Evolutionary conservation across 108 stramenopile species (phyloP), one percentile per base, ranked within the genome.

Genomic region (Bacterosira constricta): DNA sequence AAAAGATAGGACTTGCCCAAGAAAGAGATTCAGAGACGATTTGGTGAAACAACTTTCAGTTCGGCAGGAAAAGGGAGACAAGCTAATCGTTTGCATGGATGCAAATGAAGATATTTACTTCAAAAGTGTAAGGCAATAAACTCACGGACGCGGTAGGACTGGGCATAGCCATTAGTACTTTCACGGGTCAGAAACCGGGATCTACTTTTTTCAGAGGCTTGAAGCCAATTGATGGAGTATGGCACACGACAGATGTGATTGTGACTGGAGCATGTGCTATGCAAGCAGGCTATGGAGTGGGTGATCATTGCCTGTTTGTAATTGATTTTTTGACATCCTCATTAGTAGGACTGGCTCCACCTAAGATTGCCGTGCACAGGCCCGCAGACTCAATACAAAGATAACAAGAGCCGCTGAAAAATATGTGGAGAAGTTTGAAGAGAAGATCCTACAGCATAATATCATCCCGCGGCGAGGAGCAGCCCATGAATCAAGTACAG

Each of bases 161-260:
- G 20, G 62, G 25, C 6, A 47, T 63, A 23, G 17, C 6, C 17
- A 45, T 63, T 12, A 17, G 26, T 7, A 18, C 21, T 3, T 30
- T 25, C n/a, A 63, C 62, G 25, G 21, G 50, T 6, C 18, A 63
- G 11, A 8, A n/a, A 17, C 25, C 23, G 0, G 49, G 49, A 0
- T 20, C 45, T 9, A 63, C 62, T 25, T 49, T 46, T 2, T 63
- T 63, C 27, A 20, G 50, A 1, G 62, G 62, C 8, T 29, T 23
- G 9, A 20, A 50, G 18, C 62, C 45, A 0, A 63, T 63, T 12
- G 62, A 63, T 52, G 57, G 58, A 1, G 21, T 61, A 2, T 69
- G 57, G 58, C 18, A 58, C 9, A 69, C 68, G 17, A 17, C 6
- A 13, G 68, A 69, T 31, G n/a, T 69, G 1, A 27, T 15, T 9